Percentiles rank a stretch among this genome's conserved stretches.
Evolutionary conservation across 257 asterid species (phyloP).

Genomic region (Capsicum rhomboideum): DNA sequence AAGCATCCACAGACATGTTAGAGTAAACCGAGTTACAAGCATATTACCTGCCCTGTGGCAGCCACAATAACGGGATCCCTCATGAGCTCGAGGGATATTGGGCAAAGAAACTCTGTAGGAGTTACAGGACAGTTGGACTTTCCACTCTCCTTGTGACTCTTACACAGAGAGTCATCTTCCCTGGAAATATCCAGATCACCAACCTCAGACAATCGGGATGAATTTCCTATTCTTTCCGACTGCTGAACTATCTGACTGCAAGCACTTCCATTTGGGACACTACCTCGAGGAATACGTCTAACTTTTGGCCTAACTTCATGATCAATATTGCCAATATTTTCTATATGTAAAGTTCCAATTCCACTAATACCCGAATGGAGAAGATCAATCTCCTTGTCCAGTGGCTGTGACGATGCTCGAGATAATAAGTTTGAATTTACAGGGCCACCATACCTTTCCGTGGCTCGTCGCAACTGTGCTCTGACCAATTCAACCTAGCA

Average conservation of each 20-base stretch:
- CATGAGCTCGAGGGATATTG: constrained; percentile 96
- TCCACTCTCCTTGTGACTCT: constrained; percentile 45
- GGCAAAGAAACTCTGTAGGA: constrained; percentile 85
- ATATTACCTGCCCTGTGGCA: constrained; percentile 48
- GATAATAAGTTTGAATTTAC: constrained; percentile 45
- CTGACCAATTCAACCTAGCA: constrained; percentile 56
- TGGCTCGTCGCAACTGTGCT: constrained; percentile 81
- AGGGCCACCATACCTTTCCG: constrained; percentile 74
- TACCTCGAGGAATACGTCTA: constrained; percentile 19
- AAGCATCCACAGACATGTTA: background rate
- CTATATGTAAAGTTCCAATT: constrained; percentile 38
- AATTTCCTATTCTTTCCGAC: constrained; percentile 19
- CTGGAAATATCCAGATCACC: constrained; percentile 18
- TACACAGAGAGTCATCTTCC: constrained; percentile 25
- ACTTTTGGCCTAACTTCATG: constrained; percentile 34
- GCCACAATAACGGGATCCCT: constrained; percentile 94
- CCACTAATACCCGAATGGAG: constrained; percentile 33
- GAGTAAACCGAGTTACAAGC: background rate
- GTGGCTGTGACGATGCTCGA: constrained; percentile 58
- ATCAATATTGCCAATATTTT: constrained; percentile 49
- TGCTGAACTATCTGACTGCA: constrained; percentile 21
- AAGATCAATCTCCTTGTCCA: constrained; percentile 58
- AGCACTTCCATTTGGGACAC: constrained; percentile 17
- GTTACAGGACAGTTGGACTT: constrained; percentile 48
- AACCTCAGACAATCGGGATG: constrained; percentile 28